Evolutionary conservation across 2,329 filamentous ascomycete genomes (phyloP).

Genomic region (Alternaria incomplexa): DNA sequence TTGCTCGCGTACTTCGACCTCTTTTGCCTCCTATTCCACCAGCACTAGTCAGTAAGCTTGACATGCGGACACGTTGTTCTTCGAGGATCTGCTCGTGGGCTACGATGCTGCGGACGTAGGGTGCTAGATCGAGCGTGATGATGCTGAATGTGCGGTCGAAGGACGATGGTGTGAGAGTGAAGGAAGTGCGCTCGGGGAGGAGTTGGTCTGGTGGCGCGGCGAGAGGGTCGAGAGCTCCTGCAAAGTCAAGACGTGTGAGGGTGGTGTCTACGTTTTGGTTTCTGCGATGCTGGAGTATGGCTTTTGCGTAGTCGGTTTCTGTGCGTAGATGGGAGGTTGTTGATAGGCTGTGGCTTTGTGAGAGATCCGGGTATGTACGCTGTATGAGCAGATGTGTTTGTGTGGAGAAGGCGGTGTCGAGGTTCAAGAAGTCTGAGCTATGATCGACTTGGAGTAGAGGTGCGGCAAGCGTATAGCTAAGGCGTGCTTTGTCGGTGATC

Average conservation of each 20-base stretch:
- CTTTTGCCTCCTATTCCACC: conserved; percentile 61
- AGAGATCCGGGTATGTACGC: conserved; percentile 16
- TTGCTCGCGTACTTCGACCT: conserved; percentile 73
- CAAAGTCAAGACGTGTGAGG: conserved; percentile 51
- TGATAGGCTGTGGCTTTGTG: neutral
- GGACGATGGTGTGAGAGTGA: conserved; percentile 69
- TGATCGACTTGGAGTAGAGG: conserved; percentile 61
- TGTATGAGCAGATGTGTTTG: conserved; percentile 27
- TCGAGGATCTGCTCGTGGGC: conserved; percentile 75
- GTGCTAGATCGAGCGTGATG: conserved; percentile 79
- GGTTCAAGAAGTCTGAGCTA: conserved; percentile 51
- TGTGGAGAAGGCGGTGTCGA: conserved; percentile 46
- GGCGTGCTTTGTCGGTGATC: conserved; percentile 59
- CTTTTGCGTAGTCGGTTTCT: conserved; percentile 28
- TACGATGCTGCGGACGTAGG: conserved; percentile 87
- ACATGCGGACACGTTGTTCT: conserved; percentile 67
- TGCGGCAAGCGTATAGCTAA: conserved; percentile 62
- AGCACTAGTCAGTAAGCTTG: conserved; percentile 64
- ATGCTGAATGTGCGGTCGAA: conserved; percentile 74
- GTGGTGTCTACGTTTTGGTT: conserved; percentile 16
- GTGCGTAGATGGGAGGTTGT: neutral
- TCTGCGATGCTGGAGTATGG: conserved; percentile 40
- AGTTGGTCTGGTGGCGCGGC: conserved; percentile 45
- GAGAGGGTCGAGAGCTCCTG: conserved; percentile 60
- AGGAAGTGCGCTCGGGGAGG: conserved; percentile 36